Conservation (phyloP, 768 basidiomycete species). For the Termitomyces sp. region DNA sequence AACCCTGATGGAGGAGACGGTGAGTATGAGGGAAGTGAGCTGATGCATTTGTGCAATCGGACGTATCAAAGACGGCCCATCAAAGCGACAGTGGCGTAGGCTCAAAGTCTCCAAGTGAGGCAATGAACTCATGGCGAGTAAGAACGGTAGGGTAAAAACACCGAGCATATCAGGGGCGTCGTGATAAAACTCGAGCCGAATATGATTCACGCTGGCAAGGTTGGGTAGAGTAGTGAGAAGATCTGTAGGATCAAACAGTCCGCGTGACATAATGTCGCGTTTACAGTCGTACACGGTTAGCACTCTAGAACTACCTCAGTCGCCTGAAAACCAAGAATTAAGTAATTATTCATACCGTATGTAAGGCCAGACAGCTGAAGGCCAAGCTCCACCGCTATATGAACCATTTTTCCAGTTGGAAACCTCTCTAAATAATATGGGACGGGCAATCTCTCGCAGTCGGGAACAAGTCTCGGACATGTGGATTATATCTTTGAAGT, state of each 20-base stretch:
- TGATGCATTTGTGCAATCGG: neutral
- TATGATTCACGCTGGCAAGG: neutral
- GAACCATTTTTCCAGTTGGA: neutral
- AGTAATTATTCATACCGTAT: neutral
- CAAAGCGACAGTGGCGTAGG: neutral
- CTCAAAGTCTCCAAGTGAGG: neutral
- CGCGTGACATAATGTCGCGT: neutral
- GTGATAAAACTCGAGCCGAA: neutral
- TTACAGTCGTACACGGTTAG: neutral
- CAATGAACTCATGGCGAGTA: neutral
- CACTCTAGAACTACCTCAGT: neutral
- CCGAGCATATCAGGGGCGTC: neutral
- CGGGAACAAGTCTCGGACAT: neutral
- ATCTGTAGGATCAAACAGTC: neutral
- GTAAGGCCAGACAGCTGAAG: neutral
- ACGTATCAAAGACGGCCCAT: neutral
- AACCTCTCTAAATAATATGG: neutral
- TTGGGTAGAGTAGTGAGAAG: neutral
- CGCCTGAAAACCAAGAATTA: neutral
- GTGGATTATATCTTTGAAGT: neutral
- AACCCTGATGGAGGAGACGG: neutral
- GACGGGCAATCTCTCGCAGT: neutral
- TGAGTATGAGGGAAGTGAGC: neutral
- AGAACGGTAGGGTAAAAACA: neutral
- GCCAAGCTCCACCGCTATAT: neutral